phyloP scores from a whole-genome alignment of 2,329 filamentous ascomycete genomes.

The Cryphonectria radicalis region DNA sequence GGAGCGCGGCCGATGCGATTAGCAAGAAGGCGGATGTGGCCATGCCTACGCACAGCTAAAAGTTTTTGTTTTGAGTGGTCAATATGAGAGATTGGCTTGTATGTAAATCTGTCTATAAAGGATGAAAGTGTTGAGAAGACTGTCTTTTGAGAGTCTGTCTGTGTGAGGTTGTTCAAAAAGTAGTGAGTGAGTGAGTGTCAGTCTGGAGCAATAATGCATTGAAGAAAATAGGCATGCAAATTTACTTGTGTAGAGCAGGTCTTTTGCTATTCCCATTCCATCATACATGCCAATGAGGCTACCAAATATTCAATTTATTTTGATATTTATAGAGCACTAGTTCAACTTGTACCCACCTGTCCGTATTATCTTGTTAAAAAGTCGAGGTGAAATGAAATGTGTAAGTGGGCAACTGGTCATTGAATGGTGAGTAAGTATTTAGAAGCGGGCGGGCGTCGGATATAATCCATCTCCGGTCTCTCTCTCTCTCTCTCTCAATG shows the following conservation, averaged over 20 bases:
- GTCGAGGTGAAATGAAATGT: not conserved
- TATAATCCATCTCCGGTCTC: not conserved
- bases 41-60: slow-evolving; percentile 59
- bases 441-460: not conserved
- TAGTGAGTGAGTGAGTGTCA: not conserved
- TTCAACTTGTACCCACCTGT: not conserved
- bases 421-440: no score
- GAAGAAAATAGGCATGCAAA: not conserved
- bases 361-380: not conserved
- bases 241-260: not conserved
- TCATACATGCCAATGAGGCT: not conserved
- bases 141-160: not conserved
- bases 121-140: not conserved
- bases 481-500: no score
- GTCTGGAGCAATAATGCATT: not conserved
- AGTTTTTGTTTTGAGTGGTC: slow-evolving; percentile 49
- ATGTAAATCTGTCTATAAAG: not conserved
- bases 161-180: no score
- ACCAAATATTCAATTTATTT: not conserved
- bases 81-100: not conserved
- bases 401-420: not conserved
- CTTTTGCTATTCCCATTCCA: not conserved
- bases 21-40: slow-evolving; percentile 72
- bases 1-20: slow-evolving; percentile 76
- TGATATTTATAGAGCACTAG: not conserved